Evolutionary conservation across 78 protist genomes (phyloP), one percentile per base, ranked within the genome.

Genomic region (Creolimax fragrantissima): DNA sequence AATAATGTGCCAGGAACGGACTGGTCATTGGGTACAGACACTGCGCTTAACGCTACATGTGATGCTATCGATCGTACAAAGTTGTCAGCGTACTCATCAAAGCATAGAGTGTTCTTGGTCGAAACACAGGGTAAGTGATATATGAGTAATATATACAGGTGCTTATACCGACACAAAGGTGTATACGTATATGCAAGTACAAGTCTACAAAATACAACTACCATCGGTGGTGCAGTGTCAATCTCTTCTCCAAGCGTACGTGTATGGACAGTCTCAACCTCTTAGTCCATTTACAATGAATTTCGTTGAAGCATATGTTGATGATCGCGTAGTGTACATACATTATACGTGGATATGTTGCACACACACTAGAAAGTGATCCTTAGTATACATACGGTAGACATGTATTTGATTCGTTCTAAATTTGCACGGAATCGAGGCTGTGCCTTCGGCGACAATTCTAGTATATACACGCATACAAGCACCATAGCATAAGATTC

Each of bases 1-100:
- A 96, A 96, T 83, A 96, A 96, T 91, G 94, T 93, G 4, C 97
- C 97, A 3, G 96, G 95, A 3, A 96, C 97, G 2, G 90, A 93
- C 42, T 81, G 42, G 43, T 43, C 90, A 4, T 45, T 96, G 5
- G 97, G 97, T 35, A 3, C 91, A 3, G 97, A 96, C 47, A 96
- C 97, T 4, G 95, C 95, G 43, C 96, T 96, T 4, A 96, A 96
- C 6, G 93, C 92, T 39, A 93, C 94, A 3, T 88, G 94, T 90
- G 93, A 92, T 24, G 93, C 93, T 43, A 35, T 91, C 3, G 97
- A 96, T 84, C 43, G 92, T 42, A 45, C 93, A 44, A 94, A 94
- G 93, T 95, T 94, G 85, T 88, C 93, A 2, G 97, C 96, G 3
- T 84, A 43, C 2, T 92, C 97, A 2, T 94, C 96, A 3, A 85